Conservation (phyloP, 352 stramenopile genomes). For the Globisporangium irregulare region DNA sequence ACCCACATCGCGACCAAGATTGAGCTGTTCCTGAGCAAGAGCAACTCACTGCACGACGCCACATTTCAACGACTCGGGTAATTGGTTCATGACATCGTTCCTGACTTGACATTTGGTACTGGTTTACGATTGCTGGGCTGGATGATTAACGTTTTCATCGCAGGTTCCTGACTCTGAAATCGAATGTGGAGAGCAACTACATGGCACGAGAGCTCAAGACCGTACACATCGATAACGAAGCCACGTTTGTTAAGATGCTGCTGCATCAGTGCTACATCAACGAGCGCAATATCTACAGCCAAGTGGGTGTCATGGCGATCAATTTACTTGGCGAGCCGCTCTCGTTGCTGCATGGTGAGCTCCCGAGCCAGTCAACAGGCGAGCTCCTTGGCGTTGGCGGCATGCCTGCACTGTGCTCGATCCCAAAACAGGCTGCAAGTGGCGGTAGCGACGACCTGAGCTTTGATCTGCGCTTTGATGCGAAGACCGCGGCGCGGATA, state of each 20-base stretch:
- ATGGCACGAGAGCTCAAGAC: constrained; percentile 91
- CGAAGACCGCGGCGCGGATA: constrained; percentile 84
- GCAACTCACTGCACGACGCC: constrained; percentile 39
- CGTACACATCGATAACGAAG: constrained; percentile 87
- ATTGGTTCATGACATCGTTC: not conserved
- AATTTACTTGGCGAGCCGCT: constrained; percentile 77
- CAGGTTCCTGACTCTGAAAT: constrained; percentile 73
- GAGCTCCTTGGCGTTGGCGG: constrained; percentile 27
- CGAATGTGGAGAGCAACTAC: constrained; percentile 82
- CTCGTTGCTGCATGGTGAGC: constrained; percentile 22
- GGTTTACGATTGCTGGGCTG: not conserved
- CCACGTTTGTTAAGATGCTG: constrained; percentile 84
- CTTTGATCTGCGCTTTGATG: constrained; percentile 89
- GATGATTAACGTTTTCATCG: not conserved
- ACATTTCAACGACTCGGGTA: constrained; percentile 79
- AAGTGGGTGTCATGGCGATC: constrained; percentile 91
- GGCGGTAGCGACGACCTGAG: constrained; percentile 43
- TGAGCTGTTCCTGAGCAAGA: constrained; percentile 85
- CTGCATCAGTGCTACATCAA: constrained; percentile 89
- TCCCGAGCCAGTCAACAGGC: constrained; percentile 52
- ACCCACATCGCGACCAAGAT: constrained; percentile 92
- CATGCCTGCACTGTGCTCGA: constrained; percentile 15
- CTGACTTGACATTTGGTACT: not conserved
- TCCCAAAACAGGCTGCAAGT: constrained; percentile 22
- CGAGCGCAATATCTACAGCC: constrained; percentile 87